Conservation (phyloP, 306 rosid species). For the Lathyrus aphaca region DNA sequence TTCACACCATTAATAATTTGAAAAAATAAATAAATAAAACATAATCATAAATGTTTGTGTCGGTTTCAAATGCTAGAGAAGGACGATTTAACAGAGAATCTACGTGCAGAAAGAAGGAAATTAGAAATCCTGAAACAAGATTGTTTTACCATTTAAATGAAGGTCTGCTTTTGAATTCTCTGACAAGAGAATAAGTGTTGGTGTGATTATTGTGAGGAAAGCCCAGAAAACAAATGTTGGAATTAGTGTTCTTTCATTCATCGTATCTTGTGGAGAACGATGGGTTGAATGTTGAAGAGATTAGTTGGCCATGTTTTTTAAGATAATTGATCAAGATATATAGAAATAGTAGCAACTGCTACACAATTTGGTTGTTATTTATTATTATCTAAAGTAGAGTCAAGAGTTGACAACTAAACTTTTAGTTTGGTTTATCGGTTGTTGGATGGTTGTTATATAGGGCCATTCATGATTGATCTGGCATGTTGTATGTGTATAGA, state of each 20-base stretch:
- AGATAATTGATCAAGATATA: slow-evolving; percentile 27
- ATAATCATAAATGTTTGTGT: too few relatives aligned
- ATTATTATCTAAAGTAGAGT: slow-evolving; percentile 43
- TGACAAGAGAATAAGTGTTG: slow-evolving; percentile 67
- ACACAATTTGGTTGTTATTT: slow-evolving; percentile 23
- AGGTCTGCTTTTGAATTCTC: slow-evolving; percentile 61
- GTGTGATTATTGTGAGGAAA: slow-evolving; percentile 72
- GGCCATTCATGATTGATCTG: slow-evolving; percentile 49
- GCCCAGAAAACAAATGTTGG: slow-evolving; percentile 87
- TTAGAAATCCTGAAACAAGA: neutral
- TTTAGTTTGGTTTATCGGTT: slow-evolving; percentile 56
- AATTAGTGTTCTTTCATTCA: slow-evolving; percentile 70
- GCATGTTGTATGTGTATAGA: slow-evolving; percentile 39
- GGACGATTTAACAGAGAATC: neutral
- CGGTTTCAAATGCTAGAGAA: too few relatives aligned
- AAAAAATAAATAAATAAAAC: too few relatives aligned
- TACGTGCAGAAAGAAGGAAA: neutral
- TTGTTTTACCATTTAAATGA: slow-evolving; percentile 34
- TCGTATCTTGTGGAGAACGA: slow-evolving; percentile 42
- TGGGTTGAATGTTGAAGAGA: slow-evolving; percentile 21
- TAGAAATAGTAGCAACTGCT: slow-evolving; percentile 35
- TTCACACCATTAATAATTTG: too few relatives aligned
- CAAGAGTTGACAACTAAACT: slow-evolving; percentile 50
- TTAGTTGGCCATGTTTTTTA: slow-evolving; percentile 69
- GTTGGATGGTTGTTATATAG: slow-evolving; percentile 77